Conservation (phyloP, 768 basidiomycete species). For the Amanita pallidorosea region DNA sequence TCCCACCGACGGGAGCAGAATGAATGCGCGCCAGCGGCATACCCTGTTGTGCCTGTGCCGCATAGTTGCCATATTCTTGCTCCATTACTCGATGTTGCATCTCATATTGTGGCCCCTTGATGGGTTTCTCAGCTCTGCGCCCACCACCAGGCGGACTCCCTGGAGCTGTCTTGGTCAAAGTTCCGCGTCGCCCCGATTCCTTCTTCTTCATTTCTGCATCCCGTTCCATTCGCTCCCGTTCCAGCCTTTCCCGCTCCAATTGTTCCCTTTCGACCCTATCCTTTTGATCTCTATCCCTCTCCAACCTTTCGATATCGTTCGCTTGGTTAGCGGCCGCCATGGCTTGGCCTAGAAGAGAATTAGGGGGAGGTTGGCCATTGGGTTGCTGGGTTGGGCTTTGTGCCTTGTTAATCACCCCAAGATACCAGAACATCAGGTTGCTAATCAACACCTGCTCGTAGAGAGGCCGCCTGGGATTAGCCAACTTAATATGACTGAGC, state of each 20-base stretch:
- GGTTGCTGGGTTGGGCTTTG: constrained; percentile 36
- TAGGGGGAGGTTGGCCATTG: constrained; percentile 16
- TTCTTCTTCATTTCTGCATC: constrained; percentile 50
- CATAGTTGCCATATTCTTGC: constrained; percentile 62
- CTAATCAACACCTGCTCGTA: constrained; percentile 95
- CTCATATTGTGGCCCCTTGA: constrained; percentile 86
- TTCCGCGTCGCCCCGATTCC: constrained; percentile 38
- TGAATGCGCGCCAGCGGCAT: constrained; percentile 14
- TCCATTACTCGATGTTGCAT: constrained; percentile 92
- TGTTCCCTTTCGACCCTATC: constrained; percentile 34
- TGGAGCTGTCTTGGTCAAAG: constrained; percentile 56
- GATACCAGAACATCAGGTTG: constrained; percentile 98
- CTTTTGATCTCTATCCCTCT: constrained; percentile 23
- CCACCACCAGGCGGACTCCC: constrained; percentile 35
- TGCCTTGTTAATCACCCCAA: constrained; percentile 93
- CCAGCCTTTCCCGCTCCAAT: constrained; percentile 28
- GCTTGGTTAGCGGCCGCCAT: constrained; percentile 21
- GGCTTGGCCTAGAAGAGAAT: constrained; percentile 14
- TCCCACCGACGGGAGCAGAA: constrained; percentile 14
- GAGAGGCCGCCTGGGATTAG: constrained; percentile 90
- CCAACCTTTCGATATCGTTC: constrained; percentile 21
- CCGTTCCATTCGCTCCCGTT: constrained; percentile 29
- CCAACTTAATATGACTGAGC: constrained; percentile 95
- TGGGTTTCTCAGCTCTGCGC: constrained; percentile 76
- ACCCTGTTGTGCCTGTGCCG: constrained; percentile 22